These are phyloP conservation scores for Somion occarium DNA, from an alignment of 1,284 basidiomycete species.

Conservation along the genomic window DNA sequence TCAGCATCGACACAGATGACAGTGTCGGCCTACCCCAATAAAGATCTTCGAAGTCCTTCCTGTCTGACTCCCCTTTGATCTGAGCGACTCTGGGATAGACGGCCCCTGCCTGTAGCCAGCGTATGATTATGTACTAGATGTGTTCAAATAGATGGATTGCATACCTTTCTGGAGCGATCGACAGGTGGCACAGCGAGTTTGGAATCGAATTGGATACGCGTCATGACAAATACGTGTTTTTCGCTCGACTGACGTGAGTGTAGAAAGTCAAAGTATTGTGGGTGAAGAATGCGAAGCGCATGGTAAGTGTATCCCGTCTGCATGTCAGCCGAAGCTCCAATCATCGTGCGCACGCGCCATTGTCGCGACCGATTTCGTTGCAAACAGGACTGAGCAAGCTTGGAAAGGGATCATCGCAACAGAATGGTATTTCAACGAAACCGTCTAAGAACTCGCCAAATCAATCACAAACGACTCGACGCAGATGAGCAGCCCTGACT, in stretches of 20 bases:
- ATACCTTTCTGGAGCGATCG: conserved; percentile 26
- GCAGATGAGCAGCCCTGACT: too few relatives aligned
- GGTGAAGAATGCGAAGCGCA: too few relatives aligned
- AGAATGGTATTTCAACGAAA: background rate
- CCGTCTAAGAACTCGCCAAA: background rate
- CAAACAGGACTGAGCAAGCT: background rate
- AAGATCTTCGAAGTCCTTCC: conserved; percentile 29
- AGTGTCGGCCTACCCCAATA: conserved; percentile 29
- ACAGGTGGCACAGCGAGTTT: conserved; percentile 21
- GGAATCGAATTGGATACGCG: conserved; percentile 1
- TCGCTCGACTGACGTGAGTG: too few relatives aligned
- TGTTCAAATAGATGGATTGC: conserved; percentile 5
- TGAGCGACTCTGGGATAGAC: conserved; percentile 38
- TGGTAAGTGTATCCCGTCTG: too few relatives aligned
- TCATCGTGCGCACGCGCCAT: too few relatives aligned
- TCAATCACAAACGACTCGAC: too few relatives aligned
- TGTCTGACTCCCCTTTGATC: conserved; percentile 27
- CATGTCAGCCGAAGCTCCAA: too few relatives aligned
- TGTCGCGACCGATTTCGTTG: too few relatives aligned
- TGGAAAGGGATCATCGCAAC: background rate
- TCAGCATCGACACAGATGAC: conserved; percentile 10
- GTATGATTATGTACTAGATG: too few relatives aligned
- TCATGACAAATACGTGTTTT: too few relatives aligned
- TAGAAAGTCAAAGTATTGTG: too few relatives aligned
- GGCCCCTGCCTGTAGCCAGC: conserved; percentile 21